Evolutionary conservation across 148 eudicot species (phyloP).

Genomic region (Polygonum maritimum): DNA sequence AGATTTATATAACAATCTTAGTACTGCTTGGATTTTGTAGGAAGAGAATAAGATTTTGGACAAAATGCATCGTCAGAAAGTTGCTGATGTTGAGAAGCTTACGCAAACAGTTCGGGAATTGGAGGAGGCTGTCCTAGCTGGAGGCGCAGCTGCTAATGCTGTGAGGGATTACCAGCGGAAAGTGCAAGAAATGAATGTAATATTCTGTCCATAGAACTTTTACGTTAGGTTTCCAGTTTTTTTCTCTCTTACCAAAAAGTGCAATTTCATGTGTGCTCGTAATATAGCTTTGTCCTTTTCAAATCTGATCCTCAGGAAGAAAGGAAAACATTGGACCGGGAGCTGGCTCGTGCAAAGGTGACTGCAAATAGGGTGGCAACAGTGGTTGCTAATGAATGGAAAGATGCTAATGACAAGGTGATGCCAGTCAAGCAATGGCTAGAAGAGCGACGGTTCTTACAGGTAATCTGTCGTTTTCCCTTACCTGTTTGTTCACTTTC

Average conservation of each 20-base stretch:
- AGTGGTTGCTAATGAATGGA: constrained; percentile 85
- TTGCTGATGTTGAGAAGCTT: constrained; percentile 77
- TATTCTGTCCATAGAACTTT: neutral
- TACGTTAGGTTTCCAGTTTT: neutral
- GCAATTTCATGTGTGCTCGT: neutral
- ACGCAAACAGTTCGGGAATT: constrained; percentile 69
- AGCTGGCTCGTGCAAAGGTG: constrained; percentile 74
- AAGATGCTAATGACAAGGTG: constrained; percentile 72
- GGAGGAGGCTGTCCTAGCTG: constrained; percentile 81
- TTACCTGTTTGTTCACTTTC: neutral
- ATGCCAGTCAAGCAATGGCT: constrained; percentile 89
- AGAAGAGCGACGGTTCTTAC: constrained; percentile 67
- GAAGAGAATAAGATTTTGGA: constrained; percentile 77
- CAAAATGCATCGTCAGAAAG: constrained; percentile 71
- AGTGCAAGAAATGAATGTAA: constrained; percentile 83
- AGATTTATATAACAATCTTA: too few species aligned
- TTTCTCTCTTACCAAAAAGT: neutral
- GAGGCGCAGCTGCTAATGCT: constrained; percentile 84
- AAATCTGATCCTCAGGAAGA: constrained; percentile 41
- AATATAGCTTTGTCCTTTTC: neutral
- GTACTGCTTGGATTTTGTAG: constrained; percentile 19
- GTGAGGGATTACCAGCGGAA: constrained; percentile 75
- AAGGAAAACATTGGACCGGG: constrained; percentile 72
- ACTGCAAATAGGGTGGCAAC: constrained; percentile 74
- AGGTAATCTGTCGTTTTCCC: constrained; percentile 22